Percentiles rank a stretch among this genome's conserved stretches.
phyloP scores from a whole-genome alignment of 345 rosid genomes.

The Populus nigra region DNA sequence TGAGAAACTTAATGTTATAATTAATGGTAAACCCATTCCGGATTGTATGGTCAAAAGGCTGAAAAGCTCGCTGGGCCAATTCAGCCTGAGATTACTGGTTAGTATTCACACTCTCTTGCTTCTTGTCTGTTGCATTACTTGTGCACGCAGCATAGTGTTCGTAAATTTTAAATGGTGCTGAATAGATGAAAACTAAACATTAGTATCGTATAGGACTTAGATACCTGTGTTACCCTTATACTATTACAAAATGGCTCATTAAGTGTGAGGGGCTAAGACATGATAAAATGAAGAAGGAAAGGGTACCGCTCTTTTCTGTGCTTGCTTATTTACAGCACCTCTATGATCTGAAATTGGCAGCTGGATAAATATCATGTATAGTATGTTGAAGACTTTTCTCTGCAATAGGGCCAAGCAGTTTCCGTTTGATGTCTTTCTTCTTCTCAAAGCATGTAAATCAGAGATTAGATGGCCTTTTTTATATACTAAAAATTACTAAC shows the following conservation, averaged over 20 bases:
- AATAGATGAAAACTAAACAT: neutral
- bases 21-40: constrained; percentile 27
- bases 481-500: neutral
- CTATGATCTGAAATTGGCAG: neutral
- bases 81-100: constrained; percentile 34
- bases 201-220: neutral
- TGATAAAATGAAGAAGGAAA: neutral
- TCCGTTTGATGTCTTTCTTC: neutral
- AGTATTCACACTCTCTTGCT: neutral
- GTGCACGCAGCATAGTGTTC: neutral
- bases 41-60: constrained; percentile 15
- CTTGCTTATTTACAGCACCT: neutral
- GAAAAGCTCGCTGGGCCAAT: constrained; percentile 30
- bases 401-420: neutral
- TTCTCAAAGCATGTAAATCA: neutral
- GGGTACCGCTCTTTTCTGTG: neutral
- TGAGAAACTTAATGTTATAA: constrained; percentile 11
- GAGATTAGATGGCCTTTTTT: neutral
- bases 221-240: neutral
- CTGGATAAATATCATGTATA: neutral
- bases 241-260: neutral
- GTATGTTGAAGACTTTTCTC: neutral
- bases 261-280: neutral
- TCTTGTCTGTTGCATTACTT: neutral
- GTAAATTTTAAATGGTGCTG: neutral